A percentile compares a stretch with the other conserved stretches of the same genome.
Conservation (phyloP, 305 asterid species). For the Solanum hybrid region DNA sequence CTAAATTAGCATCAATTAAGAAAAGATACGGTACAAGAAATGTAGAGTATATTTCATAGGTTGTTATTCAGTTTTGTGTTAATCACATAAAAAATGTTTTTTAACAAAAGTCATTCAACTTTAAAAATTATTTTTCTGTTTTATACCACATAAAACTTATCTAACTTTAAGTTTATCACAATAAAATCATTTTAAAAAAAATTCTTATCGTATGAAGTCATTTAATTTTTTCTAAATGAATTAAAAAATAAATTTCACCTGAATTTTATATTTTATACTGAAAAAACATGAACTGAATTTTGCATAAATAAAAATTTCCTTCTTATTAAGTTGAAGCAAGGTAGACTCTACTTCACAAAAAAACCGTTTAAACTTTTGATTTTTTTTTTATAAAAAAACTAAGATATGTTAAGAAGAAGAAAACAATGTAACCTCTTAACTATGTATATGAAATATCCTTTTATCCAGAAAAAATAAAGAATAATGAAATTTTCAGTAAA, state of each 20-base stretch:
- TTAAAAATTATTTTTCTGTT: too few relatives aligned
- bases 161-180: background rate
- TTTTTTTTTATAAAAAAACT: accelerated
- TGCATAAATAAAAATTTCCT: background rate
- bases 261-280: background rate
- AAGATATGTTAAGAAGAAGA: background rate
- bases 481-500: background rate
- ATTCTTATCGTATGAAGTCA: background rate
- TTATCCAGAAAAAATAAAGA: background rate
- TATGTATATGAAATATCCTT: background rate
- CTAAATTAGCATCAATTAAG: background rate
- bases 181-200: too few relatives aligned
- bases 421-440: background rate
- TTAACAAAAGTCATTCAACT: background rate
- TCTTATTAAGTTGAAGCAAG: background rate
- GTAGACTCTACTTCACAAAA: background rate
- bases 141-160: too few relatives aligned
- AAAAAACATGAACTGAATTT: too few relatives aligned
- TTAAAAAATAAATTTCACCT: background rate
- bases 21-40: background rate
- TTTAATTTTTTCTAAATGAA: too few relatives aligned
- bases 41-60: background rate
- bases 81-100: too few relatives aligned
- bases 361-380: background rate
- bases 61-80: too few relatives aligned